A percentile compares a stretch with the other conserved stretches of the same genome.
phyloP scores from a whole-genome alignment of 1,284 basidiomycete genomes.

The Abortiporus biennis region DNA sequence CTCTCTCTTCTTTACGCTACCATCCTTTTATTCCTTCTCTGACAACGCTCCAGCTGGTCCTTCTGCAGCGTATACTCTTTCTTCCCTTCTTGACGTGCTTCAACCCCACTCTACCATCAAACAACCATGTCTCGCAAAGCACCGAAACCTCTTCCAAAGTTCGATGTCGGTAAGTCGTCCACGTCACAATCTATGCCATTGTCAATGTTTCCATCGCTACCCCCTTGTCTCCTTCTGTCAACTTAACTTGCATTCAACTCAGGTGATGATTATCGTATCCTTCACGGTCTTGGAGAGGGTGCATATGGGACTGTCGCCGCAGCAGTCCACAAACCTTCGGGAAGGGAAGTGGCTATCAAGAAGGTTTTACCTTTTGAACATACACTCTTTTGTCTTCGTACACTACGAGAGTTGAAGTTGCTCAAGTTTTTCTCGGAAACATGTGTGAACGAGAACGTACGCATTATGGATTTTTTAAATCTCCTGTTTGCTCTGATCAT shows the following conservation, averaged over 20 bases:
- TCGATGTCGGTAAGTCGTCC: slow-evolving; percentile 49
- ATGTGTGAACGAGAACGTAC: slow-evolving; percentile 74
- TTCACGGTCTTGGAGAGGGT: slow-evolving; percentile 74
- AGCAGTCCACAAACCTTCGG: slow-evolving; percentile 59
- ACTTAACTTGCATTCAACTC: slow-evolving; percentile 3
- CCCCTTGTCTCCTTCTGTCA: neutral
- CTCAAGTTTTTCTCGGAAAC: slow-evolving; percentile 80
- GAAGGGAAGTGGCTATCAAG: slow-evolving; percentile 72
- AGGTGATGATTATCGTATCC: slow-evolving; percentile 72
- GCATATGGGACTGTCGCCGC: slow-evolving; percentile 71
- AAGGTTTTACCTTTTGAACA: slow-evolving; percentile 85
- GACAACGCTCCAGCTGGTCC: slow-evolving; percentile 12
- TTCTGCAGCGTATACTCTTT: slow-evolving; percentile 15
- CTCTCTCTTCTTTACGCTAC: slow-evolving; percentile 8
- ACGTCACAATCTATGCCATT: neutral
- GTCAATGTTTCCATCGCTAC: neutral
- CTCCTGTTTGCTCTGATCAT: neutral
- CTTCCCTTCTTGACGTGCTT: slow-evolving; percentile 10
- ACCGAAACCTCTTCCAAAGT: slow-evolving; percentile 51
- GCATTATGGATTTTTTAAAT: slow-evolving; percentile 4
- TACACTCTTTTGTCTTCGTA: slow-evolving; percentile 73
- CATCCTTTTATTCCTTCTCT: slow-evolving; percentile 13
- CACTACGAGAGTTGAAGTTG: slow-evolving; percentile 75
- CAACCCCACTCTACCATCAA: slow-evolving; percentile 9
- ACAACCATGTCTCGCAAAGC: slow-evolving; percentile 23